Evolutionary conservation across 2,329 filamentous ascomycete species (phyloP), one percentile per base, ranked within the genome.

Genomic region (Penicillium sp.): DNA sequence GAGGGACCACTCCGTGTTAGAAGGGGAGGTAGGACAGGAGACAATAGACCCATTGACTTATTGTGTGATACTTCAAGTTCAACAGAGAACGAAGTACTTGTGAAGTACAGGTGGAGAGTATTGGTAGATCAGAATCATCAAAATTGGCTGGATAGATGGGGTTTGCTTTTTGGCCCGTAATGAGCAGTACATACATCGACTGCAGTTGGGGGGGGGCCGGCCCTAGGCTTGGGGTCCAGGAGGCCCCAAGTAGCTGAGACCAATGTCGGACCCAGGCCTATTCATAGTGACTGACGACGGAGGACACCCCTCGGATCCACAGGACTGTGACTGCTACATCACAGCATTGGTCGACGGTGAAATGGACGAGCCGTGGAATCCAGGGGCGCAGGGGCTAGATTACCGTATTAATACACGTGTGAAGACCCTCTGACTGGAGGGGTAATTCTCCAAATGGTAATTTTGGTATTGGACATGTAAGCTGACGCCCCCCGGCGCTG

Each of bases 371-470:
- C 61, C 61, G 51, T 52, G 61, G 61, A 49, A 63, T 63, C 59
- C 61, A 63, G 61, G 61, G 61, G 61, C 42, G 57, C 57, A 59
- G 58, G 58, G 52, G 58, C 40, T 33, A 52, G 45, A 59, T 56
- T 59, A 55, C 58, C 6, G 30, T 49, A 59, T 58, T 40, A 56
- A 53, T 49, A 54, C 42, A 45, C 14, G 30, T 11, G 28, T 6
- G 10, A 30, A 8, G 49, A 30, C 49, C 28, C 30, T 28, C 7
- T 48, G 45, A 48, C 45, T 48, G 45, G 45, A 16, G 45, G 45
- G 45, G 45, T 30, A 28, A 48, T n/a, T 2, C 6, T 28, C 3
- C 10, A 1, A 3, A 16, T 16, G 6, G 45, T 48, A 48, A 48
- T 30, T n/a, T n/a, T n/a, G 3, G 45, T 48, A 48, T 43, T 25